Evolutionary conservation across 1,284 basidiomycete genomes (phyloP).

Genomic region (Phellopilus nigrolimitatus): DNA sequence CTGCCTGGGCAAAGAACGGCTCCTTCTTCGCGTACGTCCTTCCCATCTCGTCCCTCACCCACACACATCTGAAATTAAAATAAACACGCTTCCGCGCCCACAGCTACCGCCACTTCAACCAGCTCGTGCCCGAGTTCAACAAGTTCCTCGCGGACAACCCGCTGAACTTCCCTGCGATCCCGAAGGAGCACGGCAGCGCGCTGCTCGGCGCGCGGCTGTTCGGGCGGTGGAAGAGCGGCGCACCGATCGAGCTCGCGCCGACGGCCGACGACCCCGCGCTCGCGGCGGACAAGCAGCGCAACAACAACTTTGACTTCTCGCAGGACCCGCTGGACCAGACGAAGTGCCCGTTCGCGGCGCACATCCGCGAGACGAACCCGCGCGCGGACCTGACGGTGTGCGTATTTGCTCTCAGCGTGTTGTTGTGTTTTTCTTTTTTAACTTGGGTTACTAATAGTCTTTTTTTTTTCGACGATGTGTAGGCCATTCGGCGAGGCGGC

Average conservation of each 20-base stretch:
- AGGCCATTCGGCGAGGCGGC: constrained; percentile 2
- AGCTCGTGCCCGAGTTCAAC: constrained; percentile 52
- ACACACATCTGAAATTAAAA: too few species aligned
- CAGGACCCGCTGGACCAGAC: constrained; percentile 34
- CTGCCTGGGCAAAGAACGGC: constrained; percentile 46
- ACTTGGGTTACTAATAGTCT: background rate
- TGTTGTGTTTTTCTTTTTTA: background rate
- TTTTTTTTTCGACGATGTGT: background rate
- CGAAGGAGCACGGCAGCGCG: constrained; percentile 39
- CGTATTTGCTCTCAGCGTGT: constrained; percentile 13
- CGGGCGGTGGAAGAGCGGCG: constrained; percentile 60
- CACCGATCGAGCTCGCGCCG: constrained; percentile 42
- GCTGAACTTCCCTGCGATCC: constrained; percentile 33
- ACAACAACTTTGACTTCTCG: constrained; percentile 43
- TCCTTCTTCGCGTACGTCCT: constrained; percentile 41
- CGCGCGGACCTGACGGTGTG: constrained; percentile 38
- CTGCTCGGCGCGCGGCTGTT: constrained; percentile 49
- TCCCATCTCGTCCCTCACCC: too few species aligned
- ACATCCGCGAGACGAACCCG: constrained; percentile 52
- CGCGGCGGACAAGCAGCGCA: constrained; percentile 34
- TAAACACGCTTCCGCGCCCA: constrained; percentile 16
- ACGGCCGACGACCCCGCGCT: constrained; percentile 37
- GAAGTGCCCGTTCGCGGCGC: constrained; percentile 52
- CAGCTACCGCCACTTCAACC: constrained; percentile 47
- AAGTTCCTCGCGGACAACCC: constrained; percentile 42